Base-by-base conservation (phyloP, 495 filamentous ascomycete genomes). In the Penicillium pulvis region DNA sequence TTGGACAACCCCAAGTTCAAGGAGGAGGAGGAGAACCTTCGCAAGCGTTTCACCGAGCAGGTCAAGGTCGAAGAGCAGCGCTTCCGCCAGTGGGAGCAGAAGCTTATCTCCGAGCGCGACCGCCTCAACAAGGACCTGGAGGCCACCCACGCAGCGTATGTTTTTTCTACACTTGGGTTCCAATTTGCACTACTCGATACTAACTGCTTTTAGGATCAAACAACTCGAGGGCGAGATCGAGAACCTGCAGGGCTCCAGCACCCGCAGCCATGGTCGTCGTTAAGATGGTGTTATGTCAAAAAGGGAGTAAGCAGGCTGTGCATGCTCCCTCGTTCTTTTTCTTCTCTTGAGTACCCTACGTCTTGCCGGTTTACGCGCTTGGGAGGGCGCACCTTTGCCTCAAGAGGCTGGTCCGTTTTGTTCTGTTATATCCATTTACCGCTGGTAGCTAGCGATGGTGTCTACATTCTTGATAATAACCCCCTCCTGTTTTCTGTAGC, bases 1-100 rank as follows among this genome's bases (percentile, higher is more conserved):
- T 83, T 98, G 60, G 94, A 98, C 82, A 98, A 98, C 82, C 94
- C 94, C 76, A 98, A 98, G 84, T 98, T 98, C 87, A 98, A 98
- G 83, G 94, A 98, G 74, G 94, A 98, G 75, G 94, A 98, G 69
- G 94, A 98, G 83, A 90, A 87, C 61, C 83, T 98, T 63, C 87
- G 94, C 74, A 98, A 98, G 89, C 85, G 94, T 60, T 98, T 98
- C 81, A 98, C 94, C 62, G 94, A 98, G 81, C 95, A 98, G 75
- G 94, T 98, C 80, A 98, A 98, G 88, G 90, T 97, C 68, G 94
- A 98, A 82, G 94, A 98, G 79, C 90, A 96, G 77, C 86, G 94
- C 55, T 98, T 98, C 88, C 85, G 95, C 76, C 87, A 94, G 81
- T 98, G 94, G 94, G 94, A 98, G 81, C 95, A 98, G 86, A 98